Percentiles rank a stretch among this genome's conserved stretches.
These are phyloP conservation scores for Chalciporus sphaerocephalus DNA, from an alignment of 768 basidiomycete species.

Conservation along the genomic window DNA sequence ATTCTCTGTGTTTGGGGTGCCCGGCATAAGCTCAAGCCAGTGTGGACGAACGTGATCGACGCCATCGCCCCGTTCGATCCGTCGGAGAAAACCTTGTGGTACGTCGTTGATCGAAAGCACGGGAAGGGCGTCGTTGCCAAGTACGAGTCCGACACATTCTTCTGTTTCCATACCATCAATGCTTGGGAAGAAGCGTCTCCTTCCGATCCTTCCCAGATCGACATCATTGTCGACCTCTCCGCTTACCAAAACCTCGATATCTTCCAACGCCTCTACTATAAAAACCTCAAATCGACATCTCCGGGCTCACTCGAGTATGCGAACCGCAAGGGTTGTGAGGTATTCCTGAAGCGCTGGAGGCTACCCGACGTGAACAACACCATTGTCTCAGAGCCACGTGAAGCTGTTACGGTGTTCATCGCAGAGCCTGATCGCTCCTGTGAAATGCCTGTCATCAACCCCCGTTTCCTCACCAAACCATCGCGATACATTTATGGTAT, in stretches of 20 bases:
- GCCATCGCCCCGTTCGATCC: slow-evolving; percentile 32
- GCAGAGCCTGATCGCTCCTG: slow-evolving; percentile 27
- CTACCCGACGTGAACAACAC: slow-evolving; percentile 24
- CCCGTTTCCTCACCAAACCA: slow-evolving; percentile 27
- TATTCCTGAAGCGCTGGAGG: slow-evolving; percentile 30
- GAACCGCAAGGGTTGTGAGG: slow-evolving; percentile 11
- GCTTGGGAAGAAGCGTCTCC: slow-evolving; percentile 32
- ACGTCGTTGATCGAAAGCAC: slow-evolving; percentile 35
- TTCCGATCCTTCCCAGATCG: slow-evolving; percentile 23
- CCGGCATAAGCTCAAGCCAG: slow-evolving; percentile 23
- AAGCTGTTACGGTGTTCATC: slow-evolving; percentile 18
- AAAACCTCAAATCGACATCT: slow-evolving; percentile 26
- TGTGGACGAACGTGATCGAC: slow-evolving; percentile 31
- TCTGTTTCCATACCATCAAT: slow-evolving; percentile 39
- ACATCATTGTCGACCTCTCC: slow-evolving; percentile 35
- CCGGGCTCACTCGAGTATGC: slow-evolving; percentile 26
- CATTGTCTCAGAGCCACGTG: slow-evolving; percentile 5
- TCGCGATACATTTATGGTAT: slow-evolving; percentile 33
- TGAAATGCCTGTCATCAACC: slow-evolving; percentile 36
- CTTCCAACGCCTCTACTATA: slow-evolving; percentile 31
- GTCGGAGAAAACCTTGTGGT: slow-evolving; percentile 30
- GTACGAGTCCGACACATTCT: slow-evolving; percentile 37
- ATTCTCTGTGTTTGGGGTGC: slow-evolving; percentile 35
- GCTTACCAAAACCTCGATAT: slow-evolving; percentile 32
- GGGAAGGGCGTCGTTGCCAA: slow-evolving; percentile 35